phyloP scores from a whole-genome alignment of 2,329 filamentous ascomycete genomes.

The Trichoderma endophyticum region DNA sequence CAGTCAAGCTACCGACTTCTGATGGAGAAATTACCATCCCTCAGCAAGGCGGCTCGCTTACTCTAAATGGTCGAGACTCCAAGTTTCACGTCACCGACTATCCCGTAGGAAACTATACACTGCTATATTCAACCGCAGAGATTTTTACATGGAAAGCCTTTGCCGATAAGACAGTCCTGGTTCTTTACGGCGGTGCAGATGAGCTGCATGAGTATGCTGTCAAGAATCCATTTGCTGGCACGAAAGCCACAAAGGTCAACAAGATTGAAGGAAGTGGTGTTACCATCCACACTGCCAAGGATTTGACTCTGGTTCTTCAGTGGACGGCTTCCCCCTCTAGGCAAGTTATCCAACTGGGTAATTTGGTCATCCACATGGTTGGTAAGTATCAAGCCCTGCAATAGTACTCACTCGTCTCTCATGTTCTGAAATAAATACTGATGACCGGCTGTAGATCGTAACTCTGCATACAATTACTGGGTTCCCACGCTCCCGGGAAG shows the following conservation, averaged over 20 bases:
- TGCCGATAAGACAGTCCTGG: conserved; percentile 53
- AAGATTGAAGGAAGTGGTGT: conserved; percentile 30
- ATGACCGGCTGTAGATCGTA: conserved; percentile 47
- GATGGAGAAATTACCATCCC: conserved; percentile 56
- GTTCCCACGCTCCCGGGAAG: conserved; percentile 51
- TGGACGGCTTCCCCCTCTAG: conserved; percentile 32
- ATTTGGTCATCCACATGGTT: conserved; percentile 43
- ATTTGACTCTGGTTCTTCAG: conserved; percentile 29
- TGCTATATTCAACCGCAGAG: conserved; percentile 68
- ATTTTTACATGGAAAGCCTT: conserved; percentile 68
- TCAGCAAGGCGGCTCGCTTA: conserved; percentile 54
- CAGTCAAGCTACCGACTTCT: conserved; percentile 59
- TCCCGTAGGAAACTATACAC: conserved; percentile 52
- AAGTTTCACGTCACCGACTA: conserved; percentile 68
- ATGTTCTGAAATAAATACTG: background rate
- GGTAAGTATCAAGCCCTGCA: conserved; percentile 24
- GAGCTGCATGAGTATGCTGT: conserved; percentile 63
- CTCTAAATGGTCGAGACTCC: conserved; percentile 61
- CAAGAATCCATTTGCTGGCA: conserved; percentile 14
- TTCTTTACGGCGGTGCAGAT: conserved; percentile 61
- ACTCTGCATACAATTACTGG: conserved; percentile 68
- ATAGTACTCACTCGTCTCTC: background rate
- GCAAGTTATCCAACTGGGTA: conserved; percentile 32
- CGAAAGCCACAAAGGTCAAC: conserved; percentile 22
- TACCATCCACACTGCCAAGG: conserved; percentile 22